These are phyloP conservation scores for Cercophora newfieldiana DNA, from an alignment of 495 filamentous ascomycete genomes.

Conservation along the genomic window DNA sequence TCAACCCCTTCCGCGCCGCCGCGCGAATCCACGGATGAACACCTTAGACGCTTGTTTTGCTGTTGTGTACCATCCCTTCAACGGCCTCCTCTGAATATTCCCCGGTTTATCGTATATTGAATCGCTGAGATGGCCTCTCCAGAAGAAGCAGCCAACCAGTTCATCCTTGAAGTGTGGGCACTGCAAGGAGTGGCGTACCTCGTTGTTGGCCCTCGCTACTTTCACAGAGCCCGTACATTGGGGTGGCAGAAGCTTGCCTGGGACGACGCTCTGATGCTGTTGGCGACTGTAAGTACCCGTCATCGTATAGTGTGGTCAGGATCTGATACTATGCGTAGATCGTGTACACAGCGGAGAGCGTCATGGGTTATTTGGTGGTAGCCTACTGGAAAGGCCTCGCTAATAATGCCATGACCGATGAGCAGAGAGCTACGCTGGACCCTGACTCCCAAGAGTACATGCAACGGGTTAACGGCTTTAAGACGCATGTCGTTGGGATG, in stretches of 20 bases:
- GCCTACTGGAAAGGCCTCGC: conserved; percentile 37
- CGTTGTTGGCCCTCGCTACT: conserved; percentile 31
- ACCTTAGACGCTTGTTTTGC: too few species aligned
- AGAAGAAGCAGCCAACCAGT: conserved; percentile 17
- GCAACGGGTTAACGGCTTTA: conserved; percentile 55
- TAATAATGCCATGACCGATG: conserved; percentile 57
- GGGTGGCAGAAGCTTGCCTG: conserved; percentile 29
- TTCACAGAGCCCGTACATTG: conserved; percentile 22
- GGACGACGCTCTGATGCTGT: conserved; percentile 58
- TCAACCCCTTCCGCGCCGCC: too few species aligned
- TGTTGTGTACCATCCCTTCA: too few species aligned
- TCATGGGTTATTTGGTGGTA: conserved; percentile 38
- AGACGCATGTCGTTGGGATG: conserved; percentile 56
- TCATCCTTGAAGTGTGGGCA: conserved; percentile 34
- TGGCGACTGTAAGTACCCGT: conserved; percentile 48
- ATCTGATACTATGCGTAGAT: conserved; percentile 17
- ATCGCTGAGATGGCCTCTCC: background rate
- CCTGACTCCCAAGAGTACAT: conserved; percentile 44
- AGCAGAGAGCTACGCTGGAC: conserved; percentile 44
- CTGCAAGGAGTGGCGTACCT: conserved; percentile 32
- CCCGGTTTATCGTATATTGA: background rate
- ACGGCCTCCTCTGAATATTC: background rate
- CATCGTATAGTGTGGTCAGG: background rate
- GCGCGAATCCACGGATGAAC: too few species aligned
- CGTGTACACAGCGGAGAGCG: conserved; percentile 42